Percentiles rank a stretch among this genome's conserved stretches.
phyloP scores from a whole-genome alignment of 495 filamentous ascomycete species.

The Apodospora peruviana region DNA sequence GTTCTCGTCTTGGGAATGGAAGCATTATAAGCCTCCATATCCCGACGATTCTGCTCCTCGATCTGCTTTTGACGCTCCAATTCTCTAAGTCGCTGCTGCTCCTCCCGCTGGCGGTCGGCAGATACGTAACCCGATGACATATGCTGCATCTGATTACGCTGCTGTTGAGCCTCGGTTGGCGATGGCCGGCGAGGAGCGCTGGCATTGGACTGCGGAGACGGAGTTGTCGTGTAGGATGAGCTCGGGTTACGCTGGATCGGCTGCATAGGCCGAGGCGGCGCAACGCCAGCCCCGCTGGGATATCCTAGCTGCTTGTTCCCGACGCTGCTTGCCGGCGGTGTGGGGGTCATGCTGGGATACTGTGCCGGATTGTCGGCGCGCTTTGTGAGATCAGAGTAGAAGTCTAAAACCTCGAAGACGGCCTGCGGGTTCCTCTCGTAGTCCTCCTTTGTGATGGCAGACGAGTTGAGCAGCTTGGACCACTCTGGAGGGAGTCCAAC shows the following conservation, averaged over 20 bases:
- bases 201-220: constrained; percentile 20
- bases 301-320: constrained; percentile 66
- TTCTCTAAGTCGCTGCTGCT: constrained; percentile 23
- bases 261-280: constrained; percentile 60
- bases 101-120: constrained; percentile 52
- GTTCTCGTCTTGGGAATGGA: constrained; percentile 69
- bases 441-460: constrained; percentile 95
- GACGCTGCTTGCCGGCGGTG: constrained; percentile 50
- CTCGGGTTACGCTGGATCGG: constrained; percentile 48
- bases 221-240: constrained; percentile 34
- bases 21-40: constrained; percentile 82
- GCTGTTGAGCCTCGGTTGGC: constrained; percentile 36
- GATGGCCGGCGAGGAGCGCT: constrained; percentile 31
- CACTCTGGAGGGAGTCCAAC: constrained; percentile 91
- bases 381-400: constrained; percentile 94
- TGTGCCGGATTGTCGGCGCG: constrained; percentile 72
- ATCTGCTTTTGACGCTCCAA: constrained; percentile 50
- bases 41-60: constrained; percentile 62
- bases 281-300: constrained; percentile 59
- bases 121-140: constrained; percentile 41
- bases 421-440: constrained; percentile 98
- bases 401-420: constrained; percentile 93
- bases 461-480: constrained; percentile 90
- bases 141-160: constrained; percentile 38
- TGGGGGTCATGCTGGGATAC: constrained; percentile 66